phyloP scores from a whole-genome alignment of 1,284 basidiomycete species.

The Ustilago nuda region DNA sequence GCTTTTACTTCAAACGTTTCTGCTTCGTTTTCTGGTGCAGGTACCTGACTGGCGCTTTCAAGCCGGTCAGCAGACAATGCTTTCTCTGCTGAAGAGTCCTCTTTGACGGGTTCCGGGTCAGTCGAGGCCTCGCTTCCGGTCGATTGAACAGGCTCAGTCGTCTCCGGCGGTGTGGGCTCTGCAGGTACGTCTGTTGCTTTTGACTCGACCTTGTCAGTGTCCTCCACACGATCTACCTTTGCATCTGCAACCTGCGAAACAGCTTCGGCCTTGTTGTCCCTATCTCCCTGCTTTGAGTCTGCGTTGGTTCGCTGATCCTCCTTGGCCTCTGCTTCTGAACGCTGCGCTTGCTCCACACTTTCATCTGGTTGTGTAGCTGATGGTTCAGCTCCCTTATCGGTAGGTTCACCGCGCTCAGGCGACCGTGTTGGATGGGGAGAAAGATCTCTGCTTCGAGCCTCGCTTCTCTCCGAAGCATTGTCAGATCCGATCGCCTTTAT shows the following conservation, averaged over 20 bases:
- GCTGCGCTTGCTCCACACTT: neutral
- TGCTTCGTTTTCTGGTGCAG: neutral
- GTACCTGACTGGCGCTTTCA: neutral
- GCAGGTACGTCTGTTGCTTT: neutral
- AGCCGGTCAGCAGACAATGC: neutral
- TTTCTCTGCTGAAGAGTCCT: neutral
- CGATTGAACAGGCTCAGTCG: neutral
- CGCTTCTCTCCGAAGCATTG: conserved; percentile 30
- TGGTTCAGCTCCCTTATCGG: neutral
- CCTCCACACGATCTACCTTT: neutral
- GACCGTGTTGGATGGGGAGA: conserved; percentile 27
- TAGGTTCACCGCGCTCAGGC: neutral
- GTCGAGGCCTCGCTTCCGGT: neutral
- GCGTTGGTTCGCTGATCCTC: neutral
- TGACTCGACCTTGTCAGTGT: neutral
- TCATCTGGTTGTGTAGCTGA: neutral
- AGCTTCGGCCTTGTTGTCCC: neutral
- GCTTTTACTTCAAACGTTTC: neutral
- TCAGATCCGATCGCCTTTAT: conserved; percentile 18
- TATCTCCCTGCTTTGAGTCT: neutral
- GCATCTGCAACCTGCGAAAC: neutral
- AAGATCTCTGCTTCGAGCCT: conserved; percentile 28
- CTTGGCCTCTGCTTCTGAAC: neutral
- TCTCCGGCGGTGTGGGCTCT: neutral
- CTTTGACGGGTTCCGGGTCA: neutral